Conservation (phyloP, 192 early-diverging fungal genomes). For the Coemansia sp. region DNA sequence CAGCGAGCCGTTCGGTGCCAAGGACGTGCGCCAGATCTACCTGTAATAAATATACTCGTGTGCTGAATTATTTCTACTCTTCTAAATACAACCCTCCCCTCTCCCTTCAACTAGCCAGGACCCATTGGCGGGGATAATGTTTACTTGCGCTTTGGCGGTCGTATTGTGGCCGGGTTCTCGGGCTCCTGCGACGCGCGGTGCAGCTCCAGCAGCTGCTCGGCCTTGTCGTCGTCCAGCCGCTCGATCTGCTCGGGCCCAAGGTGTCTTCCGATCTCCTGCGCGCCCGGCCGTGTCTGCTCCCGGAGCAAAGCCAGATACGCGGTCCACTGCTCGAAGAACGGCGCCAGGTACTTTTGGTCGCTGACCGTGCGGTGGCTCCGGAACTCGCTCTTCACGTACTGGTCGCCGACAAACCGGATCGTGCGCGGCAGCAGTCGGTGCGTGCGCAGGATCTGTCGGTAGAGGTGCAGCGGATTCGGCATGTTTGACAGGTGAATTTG, state of each 20-base stretch:
- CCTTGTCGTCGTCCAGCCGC: conserved; percentile 46
- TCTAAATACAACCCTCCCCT: not conserved
- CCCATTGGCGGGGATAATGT: too few relatives aligned
- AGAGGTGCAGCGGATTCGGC: conserved; percentile 27
- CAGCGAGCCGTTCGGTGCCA: conserved; percentile 74
- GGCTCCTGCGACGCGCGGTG: conserved; percentile 24
- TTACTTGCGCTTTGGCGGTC: conserved; percentile 4
- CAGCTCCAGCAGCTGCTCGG: conserved; percentile 46
- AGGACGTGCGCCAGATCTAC: conserved; percentile 77
- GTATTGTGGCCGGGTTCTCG: not conserved
- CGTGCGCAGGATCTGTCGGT: conserved; percentile 30
- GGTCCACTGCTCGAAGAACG: conserved; percentile 46
- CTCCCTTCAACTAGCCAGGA: too few relatives aligned
- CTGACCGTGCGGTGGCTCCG: conserved; percentile 39
- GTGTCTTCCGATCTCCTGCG: conserved; percentile 18
- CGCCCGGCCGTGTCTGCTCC: conserved; percentile 12
- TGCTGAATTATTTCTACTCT: too few relatives aligned
- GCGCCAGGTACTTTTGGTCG: conserved; percentile 34
- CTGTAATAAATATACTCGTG: conserved; percentile 59
- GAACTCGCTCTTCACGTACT: conserved; percentile 50
- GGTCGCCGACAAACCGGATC: conserved; percentile 52
- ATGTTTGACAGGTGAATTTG: conserved; percentile 6
- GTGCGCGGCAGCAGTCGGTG: conserved; percentile 41
- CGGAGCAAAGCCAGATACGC: conserved; percentile 26
- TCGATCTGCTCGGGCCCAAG: conserved; percentile 32